phyloP scores from a whole-genome alignment of 2,329 filamentous ascomycete genomes.

The Xylariaceae sp. region DNA sequence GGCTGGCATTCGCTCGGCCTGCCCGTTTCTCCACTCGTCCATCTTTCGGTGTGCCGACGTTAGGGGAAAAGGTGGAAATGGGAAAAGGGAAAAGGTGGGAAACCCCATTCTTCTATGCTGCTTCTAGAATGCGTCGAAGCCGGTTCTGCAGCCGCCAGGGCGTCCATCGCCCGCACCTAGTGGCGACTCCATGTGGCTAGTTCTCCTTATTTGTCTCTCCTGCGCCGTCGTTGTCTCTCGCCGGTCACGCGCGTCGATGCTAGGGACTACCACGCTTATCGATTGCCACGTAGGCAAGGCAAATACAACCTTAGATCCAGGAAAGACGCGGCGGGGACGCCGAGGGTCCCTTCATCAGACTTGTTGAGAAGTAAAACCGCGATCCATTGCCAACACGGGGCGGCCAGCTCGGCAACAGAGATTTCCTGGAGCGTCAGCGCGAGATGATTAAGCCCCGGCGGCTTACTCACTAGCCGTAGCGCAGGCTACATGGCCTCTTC shows the following conservation, averaged over 20 bases:
- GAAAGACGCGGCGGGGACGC: background rate
- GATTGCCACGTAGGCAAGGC: background rate
- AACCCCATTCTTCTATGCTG: conserved; percentile 3
- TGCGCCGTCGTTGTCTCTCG: too few relatives aligned
- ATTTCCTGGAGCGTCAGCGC: background rate
- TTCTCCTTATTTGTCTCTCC: too few relatives aligned
- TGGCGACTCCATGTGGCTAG: too few relatives aligned
- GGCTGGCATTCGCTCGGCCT: conserved; percentile 29
- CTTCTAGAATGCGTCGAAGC: conserved; percentile 21
- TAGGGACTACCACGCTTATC: background rate
- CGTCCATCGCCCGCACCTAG: background rate
- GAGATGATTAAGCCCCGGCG: background rate
- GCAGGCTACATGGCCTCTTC: too few relatives aligned
- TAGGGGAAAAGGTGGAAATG: too few relatives aligned
- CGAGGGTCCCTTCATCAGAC: background rate
- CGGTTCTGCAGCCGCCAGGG: background rate
- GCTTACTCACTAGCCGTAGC: background rate
- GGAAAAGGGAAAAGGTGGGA: conserved; percentile 4
- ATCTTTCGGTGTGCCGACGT: conserved; percentile 10
- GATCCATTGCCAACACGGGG: background rate
- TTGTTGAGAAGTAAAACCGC: background rate
- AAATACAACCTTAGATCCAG: background rate
- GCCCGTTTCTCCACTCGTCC: conserved; percentile 26
- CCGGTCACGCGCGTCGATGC: too few relatives aligned
- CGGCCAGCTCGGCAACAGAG: background rate